Conservation (phyloP, 306 rosid species). For the Rubus parviflorus region DNA sequence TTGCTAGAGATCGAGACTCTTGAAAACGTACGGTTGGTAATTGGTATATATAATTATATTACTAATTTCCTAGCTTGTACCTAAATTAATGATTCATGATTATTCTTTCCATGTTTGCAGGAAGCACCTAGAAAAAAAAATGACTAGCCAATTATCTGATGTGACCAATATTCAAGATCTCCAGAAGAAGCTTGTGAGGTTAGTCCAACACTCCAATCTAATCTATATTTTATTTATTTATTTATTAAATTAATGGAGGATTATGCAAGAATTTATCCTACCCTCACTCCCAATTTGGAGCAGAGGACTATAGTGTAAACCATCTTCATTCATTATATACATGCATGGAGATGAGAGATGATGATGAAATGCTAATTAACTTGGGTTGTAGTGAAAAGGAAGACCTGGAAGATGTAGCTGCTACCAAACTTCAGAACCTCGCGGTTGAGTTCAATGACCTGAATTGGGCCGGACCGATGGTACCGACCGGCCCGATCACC, state of each 20-base stretch:
- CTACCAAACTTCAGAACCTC: conserved; percentile 37
- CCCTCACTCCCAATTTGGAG: too few relatives aligned
- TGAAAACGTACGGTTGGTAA: background rate
- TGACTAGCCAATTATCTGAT: conserved; percentile 4
- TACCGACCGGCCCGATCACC: background rate
- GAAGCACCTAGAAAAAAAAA: background rate
- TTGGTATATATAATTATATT: background rate
- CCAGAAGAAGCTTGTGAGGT: background rate
- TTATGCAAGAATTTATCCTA: too few relatives aligned
- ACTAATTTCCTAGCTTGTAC: too few relatives aligned
- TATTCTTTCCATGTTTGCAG: background rate
- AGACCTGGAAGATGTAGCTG: conserved; percentile 28
- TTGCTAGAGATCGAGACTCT: background rate
- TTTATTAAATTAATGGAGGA: background rate
- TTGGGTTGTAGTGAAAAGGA: conserved; percentile 42
- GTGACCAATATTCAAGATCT: background rate
- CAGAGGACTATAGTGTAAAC: too few relatives aligned
- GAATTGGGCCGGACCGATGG: background rate
- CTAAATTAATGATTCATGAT: too few relatives aligned
- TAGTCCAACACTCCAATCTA: background rate
- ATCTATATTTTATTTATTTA: background rate
- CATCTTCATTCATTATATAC: too few relatives aligned
- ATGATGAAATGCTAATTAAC: background rate
- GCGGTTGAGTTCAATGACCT: conserved; percentile 26
- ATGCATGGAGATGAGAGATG: too few relatives aligned